Evolutionary conservation across 225 moss, liverwort and hornwort genomes (phyloP).

Genomic region (Pseudoscleropodium purum): DNA sequence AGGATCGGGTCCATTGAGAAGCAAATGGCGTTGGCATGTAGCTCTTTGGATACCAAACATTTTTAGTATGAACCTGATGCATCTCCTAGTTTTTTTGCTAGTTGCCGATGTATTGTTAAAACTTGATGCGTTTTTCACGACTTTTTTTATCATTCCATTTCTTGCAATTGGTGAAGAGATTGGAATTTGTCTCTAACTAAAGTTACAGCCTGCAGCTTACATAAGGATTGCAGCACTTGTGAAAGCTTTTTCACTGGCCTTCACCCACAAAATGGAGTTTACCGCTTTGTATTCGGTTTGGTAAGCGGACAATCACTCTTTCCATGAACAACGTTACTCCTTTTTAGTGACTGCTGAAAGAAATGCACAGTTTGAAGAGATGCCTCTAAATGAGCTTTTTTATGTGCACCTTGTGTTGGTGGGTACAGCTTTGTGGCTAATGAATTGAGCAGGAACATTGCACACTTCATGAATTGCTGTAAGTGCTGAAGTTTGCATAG

Average conservation of each 20-base stretch:
- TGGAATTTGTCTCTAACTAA: neutral
- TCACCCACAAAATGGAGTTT: constrained; percentile 24
- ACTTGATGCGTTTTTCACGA: neutral
- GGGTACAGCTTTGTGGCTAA: constrained; percentile 18
- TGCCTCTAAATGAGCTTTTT: neutral
- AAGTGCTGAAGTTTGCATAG: constrained; percentile 3
- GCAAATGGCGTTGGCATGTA: constrained; percentile 11
- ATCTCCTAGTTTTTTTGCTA: neutral
- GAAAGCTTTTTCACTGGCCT: constrained; percentile 35
- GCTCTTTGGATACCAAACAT: constrained; percentile 20
- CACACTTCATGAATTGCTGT: constrained; percentile 12
- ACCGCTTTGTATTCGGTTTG: constrained; percentile 18
- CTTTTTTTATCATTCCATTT: neutral
- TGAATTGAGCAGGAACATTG: constrained; percentile 16
- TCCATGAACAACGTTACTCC: neutral
- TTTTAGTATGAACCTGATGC: constrained; percentile 4
- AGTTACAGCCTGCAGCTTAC: constrained; percentile 29
- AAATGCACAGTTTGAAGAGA: neutral
- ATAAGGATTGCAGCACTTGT: constrained; percentile 19
- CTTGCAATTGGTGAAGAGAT: neutral
- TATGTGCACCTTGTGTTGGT: neutral
- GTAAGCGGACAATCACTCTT: neutral
- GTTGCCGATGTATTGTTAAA: neutral
- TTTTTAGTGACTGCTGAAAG: neutral
- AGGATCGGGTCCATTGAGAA: neutral